Conservation (phyloP, 2,329 filamentous ascomycete genomes). For the Colletotrichum karsti region DNA sequence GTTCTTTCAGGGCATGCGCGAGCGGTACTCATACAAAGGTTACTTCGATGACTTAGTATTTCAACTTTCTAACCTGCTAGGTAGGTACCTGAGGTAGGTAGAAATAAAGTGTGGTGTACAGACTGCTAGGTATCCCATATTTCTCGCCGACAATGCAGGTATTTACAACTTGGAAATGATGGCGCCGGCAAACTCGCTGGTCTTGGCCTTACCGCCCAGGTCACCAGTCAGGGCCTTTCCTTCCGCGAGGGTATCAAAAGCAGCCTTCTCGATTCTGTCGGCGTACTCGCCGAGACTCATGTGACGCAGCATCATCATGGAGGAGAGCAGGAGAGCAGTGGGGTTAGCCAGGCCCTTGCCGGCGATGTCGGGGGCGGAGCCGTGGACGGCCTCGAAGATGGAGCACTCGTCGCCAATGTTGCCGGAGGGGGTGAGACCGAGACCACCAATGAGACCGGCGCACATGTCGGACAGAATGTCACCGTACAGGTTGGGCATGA, state of each 20-base stretch:
- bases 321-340: constrained; percentile 91
- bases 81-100: too few relatives aligned
- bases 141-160: constrained; percentile 16
- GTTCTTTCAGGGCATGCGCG: too few relatives aligned
- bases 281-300: constrained; percentile 92
- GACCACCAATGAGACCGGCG: constrained; percentile 96
- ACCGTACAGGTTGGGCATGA: constrained; percentile 98
- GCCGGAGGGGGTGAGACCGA: constrained; percentile 95
- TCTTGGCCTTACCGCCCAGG: constrained; percentile 95
- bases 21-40: too few relatives aligned
- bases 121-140: constrained; percentile 29
- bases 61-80: too few relatives aligned
- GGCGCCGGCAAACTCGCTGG: constrained; percentile 89
- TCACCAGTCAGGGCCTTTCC: constrained; percentile 97
- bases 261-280: constrained; percentile 88
- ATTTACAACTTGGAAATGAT: constrained; percentile 79
- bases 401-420: constrained; percentile 99
- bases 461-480: constrained; percentile 99
- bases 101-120: too few relatives aligned
- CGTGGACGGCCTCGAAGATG: constrained; percentile 99
- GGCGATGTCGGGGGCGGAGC: constrained; percentile 94
- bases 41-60: too few relatives aligned
- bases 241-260: constrained; percentile 94
- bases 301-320: constrained; percentile 99
- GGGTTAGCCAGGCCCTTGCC: constrained; percentile 97